A percentile compares a stretch with the other conserved stretches of the same genome.
Evolutionary conservation across 305 asterid genomes (phyloP).

Genomic region (Solanum hybrid): DNA sequence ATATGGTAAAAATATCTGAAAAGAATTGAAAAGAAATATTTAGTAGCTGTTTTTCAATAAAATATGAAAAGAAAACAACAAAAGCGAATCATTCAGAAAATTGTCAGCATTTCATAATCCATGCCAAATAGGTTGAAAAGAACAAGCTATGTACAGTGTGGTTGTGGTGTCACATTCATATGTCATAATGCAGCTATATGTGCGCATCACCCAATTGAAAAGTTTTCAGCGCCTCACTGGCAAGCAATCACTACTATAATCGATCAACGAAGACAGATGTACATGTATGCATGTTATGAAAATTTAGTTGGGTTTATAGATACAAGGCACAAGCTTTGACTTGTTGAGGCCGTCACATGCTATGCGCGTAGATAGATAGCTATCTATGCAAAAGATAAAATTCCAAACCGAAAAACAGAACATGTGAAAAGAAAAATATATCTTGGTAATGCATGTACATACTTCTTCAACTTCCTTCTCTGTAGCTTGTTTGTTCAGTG

Average conservation of each 20-base stretch:
- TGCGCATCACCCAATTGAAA: background rate
- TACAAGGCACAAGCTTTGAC: background rate
- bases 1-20: slow-evolving; percentile 77
- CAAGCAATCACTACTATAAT: background rate
- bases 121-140: background rate
- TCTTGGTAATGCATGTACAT: slow-evolving; percentile 16
- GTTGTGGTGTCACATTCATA: background rate
- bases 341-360: background rate
- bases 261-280: background rate
- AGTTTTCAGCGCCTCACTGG: background rate
- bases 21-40: slow-evolving; percentile 10
- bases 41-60: background rate
- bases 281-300: background rate
- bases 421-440: background rate
- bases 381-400: background rate
- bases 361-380: background rate
- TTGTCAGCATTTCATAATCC: background rate
- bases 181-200: background rate
- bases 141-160: background rate
- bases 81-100: background rate
- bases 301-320: background rate
- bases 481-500: slow-evolving; percentile 80
- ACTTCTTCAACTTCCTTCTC: slow-evolving; percentile 97
- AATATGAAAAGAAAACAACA: background rate
- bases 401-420: background rate